Evolutionary conservation across 257 asterid genomes (phyloP).

Genomic region (Jasminum sambac): DNA sequence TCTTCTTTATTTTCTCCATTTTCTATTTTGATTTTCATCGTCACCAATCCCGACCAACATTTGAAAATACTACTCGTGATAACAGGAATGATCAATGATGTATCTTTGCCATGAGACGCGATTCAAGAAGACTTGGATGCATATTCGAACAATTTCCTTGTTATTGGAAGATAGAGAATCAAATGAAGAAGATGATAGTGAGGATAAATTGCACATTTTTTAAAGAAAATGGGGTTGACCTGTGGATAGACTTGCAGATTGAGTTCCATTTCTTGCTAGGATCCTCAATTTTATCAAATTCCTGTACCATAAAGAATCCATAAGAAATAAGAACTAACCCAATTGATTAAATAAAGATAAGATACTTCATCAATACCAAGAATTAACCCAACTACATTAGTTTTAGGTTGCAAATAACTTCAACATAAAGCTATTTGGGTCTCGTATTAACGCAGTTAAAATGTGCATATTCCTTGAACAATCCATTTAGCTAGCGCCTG

Average conservation of each 20-base stretch:
- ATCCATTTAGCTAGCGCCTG: too few species aligned
- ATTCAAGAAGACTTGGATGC: constrained; percentile 39
- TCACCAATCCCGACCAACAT: constrained; percentile 53
- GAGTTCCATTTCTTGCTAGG: constrained; percentile 95
- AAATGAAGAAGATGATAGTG: constrained; percentile 70
- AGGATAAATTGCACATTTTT: constrained; percentile 46
- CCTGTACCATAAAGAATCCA: constrained; percentile 46
- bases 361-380: too few species aligned
- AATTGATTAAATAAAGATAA: too few species aligned
- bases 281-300: constrained; percentile 50
- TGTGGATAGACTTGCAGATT: constrained; percentile 73
- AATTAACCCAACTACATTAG: too few species aligned
- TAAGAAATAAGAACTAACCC: too few species aligned
- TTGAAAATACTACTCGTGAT: constrained; percentile 49
- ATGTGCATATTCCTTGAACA: too few species aligned
- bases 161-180: constrained; percentile 67
- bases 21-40: constrained; percentile 4
- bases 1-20: constrained; percentile 34
- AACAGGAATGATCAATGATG: constrained; percentile 38
- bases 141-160: constrained; percentile 35
- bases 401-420: too few species aligned
- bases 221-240: constrained; percentile 61
- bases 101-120: constrained; percentile 70
- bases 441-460: too few species aligned
- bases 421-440: too few species aligned